phyloP scores from a whole-genome alignment of 371 early-diverging fungal genomes.

The Nematocida homosporus region DNA sequence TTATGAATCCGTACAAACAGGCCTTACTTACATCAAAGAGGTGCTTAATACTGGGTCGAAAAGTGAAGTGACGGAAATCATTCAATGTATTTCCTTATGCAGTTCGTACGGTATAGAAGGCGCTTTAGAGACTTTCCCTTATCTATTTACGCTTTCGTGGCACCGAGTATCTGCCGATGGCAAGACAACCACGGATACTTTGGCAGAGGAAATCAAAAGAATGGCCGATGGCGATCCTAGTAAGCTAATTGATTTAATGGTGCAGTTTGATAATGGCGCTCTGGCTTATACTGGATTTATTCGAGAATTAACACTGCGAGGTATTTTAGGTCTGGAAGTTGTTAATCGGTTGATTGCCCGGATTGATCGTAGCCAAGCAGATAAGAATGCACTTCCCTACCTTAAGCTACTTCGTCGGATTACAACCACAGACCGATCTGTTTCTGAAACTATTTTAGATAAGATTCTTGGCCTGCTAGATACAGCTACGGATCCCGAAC shows the following conservation, averaged over 20 bases:
- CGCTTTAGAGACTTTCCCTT: constrained; percentile 50
- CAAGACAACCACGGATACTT: constrained; percentile 28
- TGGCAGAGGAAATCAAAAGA: constrained; percentile 32
- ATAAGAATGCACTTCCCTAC: not conserved
- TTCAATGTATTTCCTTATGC: constrained; percentile 53
- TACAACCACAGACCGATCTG: constrained; percentile 35
- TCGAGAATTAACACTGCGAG: constrained; percentile 43
- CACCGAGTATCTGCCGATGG: constrained; percentile 42
- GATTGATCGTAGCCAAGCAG: not conserved
- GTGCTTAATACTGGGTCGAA: constrained; percentile 30
- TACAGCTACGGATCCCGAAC: not conserved
- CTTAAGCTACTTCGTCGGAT: constrained; percentile 39
- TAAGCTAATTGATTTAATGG: constrained; percentile 21
- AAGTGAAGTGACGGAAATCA: constrained; percentile 50
- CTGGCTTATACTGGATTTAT: constrained; percentile 44
- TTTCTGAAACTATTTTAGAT: constrained; percentile 12
- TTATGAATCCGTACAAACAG: constrained; percentile 19
- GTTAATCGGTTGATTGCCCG: constrained; percentile 1
- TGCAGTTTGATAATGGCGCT: constrained; percentile 28
- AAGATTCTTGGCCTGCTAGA: not conserved
- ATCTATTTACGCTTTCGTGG: constrained; percentile 45
- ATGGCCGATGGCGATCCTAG: constrained; percentile 26
- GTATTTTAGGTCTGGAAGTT: constrained; percentile 27
- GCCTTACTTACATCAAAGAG: constrained; percentile 15
- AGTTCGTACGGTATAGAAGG: constrained; percentile 57